Evolutionary conservation across 179 eudicot species (phyloP), one percentile per base, ranked within the genome.

Genomic region (Beta lomatogona): DNA sequence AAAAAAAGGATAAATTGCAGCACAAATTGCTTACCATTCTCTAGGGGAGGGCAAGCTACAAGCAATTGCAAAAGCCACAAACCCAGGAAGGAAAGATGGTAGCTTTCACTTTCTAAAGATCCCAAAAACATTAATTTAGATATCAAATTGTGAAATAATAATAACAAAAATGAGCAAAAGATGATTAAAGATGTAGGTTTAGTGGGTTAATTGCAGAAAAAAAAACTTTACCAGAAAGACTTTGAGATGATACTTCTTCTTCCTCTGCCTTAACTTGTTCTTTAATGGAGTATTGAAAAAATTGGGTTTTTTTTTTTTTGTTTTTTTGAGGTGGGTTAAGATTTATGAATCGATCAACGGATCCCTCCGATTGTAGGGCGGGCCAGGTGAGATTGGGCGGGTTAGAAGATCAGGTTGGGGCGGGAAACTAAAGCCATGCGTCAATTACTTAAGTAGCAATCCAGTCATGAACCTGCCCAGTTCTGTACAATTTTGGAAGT

Each of bases 11-110:
- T 36, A 78, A 45, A 45, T 19, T 41, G 16, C 19, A 54, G 18
- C 13, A 2, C 2, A 0, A 18, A 55, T 22, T 44, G 69, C 69
- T 66, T 71, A 79, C 83, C 86, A 79, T 79, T 58, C 68, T 60
- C 18, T 54, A 45, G 12, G 3, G 77, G 12, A n/a, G 44, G 46
- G 45, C 14, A 59, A 52, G 28, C 67, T 18, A 6, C 3, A 44
- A 58, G n/a, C 19, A 58, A 58, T 4, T 21, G 14, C 57, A 15
- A 50, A 36, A 80, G n/a, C 22, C 31, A n/a, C 60, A 64, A 22
- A 75, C 58, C 48, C 57, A 14, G 83, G 55, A 54, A 48, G 41
- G 22, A 18, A 67, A 55, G 55, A 63, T 78, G 21, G n/a, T 14
- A 36, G 66, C 46, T 54, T 68, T 79, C 25, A 66, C 66, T 41